Base-by-base conservation (phyloP, 139 green algal genomes). In the Chlamydomonas incerta region DNA sequence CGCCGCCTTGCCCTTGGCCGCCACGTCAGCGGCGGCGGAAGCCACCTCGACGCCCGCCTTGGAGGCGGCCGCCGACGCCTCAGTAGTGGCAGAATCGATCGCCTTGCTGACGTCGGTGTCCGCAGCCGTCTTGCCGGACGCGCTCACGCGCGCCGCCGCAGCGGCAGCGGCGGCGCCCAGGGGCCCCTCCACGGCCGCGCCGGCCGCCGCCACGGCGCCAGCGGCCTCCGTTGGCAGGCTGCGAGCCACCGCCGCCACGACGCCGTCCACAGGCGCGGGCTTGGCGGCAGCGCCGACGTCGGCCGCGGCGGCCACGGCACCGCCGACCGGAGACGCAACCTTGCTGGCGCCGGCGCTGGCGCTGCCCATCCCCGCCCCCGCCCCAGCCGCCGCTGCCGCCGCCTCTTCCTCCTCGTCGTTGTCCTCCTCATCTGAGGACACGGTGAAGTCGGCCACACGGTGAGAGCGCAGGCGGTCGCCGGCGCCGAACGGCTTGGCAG, bases 351-450 rank as follows among this genome's bases (percentile, higher is more conserved):
- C 28, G 20, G 62, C 62, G 23, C 14, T 2, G 23, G 24, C 62
- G 28, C 20, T 20, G 3, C 20, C 62, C 14, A 34, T 14, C 62
- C 2, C 62, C 11, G 11, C 62, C 20, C 2, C 20, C 10, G 20
- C 20, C 2, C n/a, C n/a, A n/a, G 26, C 62, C 11, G 11, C 62
- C 20, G 6, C 20, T 26, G 20, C 20, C 2, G 55, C 4, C 20
- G 55, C 6, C 55, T 23, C 18, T 5, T 23, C 55, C 20, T 63
- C 21, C 2, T 33, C 28, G 14, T 68, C 62, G 26, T 31, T 20
- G 26, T 71, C 74, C 33, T 82, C 74, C 20, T 81, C 57, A 29
- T 70, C 74, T 21, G 55, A 55, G 60, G 58, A 28, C 8, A 71
- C 57, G 55, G 50, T 58, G 11, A 55, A 20, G 33, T 82, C 58